Evolutionary conservation across 2,329 filamentous ascomycete genomes (phyloP).

Genomic region (Alternaria brassicicola): DNA sequence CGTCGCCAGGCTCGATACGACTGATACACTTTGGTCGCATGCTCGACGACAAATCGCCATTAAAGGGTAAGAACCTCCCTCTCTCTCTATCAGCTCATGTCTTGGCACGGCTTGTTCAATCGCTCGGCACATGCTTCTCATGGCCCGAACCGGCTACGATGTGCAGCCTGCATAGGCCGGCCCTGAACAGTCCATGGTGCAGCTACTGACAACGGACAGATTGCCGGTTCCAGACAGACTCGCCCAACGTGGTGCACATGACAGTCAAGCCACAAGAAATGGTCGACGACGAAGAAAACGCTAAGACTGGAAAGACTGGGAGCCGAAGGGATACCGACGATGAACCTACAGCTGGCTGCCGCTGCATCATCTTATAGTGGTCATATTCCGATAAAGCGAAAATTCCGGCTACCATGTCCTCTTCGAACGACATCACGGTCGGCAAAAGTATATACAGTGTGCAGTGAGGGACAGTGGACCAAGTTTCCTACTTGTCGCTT

Average conservation of each 20-base stretch:
- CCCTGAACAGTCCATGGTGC: background rate
- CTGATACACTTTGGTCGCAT: slow-evolving; percentile 91
- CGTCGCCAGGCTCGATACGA: slow-evolving; percentile 86
- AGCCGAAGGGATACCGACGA: slow-evolving; percentile 60
- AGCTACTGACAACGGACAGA: slow-evolving; percentile 58
- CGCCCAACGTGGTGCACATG: slow-evolving; percentile 91
- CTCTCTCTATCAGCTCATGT: slow-evolving; percentile 2
- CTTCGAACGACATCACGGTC: background rate
- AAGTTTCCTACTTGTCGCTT: background rate
- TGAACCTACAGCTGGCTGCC: slow-evolving; percentile 63
- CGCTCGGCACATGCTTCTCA: slow-evolving; percentile 18
- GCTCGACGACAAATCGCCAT: slow-evolving; percentile 82
- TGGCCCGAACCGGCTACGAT: slow-evolving; percentile 12
- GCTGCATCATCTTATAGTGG: slow-evolving; percentile 66
- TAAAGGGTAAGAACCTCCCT: slow-evolving; percentile 71
- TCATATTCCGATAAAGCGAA: background rate
- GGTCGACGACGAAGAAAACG: slow-evolving; percentile 79
- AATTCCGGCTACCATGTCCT: background rate
- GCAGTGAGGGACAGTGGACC: background rate
- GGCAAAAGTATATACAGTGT: slow-evolving; percentile 4
- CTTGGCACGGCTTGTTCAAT: slow-evolving; percentile 30
- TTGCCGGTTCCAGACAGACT: slow-evolving; percentile 75
- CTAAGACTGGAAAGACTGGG: slow-evolving; percentile 67
- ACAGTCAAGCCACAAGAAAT: slow-evolving; percentile 85
- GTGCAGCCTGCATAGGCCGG: slow-evolving; percentile 4